A percentile compares a stretch with the other conserved stretches of the same genome.
phyloP scores from a whole-genome alignment of 1,139 yeast genomes.

The Magnusiomyces ingens region DNA sequence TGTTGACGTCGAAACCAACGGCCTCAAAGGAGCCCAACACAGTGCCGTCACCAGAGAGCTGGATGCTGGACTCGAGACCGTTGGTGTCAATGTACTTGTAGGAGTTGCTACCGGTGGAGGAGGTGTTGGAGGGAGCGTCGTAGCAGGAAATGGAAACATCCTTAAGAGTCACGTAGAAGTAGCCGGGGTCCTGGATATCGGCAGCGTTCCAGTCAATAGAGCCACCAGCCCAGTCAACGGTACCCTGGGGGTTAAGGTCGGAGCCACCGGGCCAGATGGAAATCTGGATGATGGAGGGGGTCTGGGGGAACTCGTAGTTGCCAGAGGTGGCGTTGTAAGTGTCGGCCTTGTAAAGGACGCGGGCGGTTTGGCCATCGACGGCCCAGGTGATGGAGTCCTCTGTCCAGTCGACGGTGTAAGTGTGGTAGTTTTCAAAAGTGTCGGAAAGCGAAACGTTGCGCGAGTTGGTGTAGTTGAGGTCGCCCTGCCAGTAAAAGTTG shows the following conservation, averaged over 20 bases:
- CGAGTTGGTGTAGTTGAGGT: constrained; percentile 58
- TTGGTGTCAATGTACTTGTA: constrained; percentile 49
- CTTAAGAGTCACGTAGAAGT: constrained; percentile 61
- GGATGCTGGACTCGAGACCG: constrained; percentile 44
- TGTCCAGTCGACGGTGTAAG: constrained; percentile 77
- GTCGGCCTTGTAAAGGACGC: constrained; percentile 58
- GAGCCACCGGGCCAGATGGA: constrained; percentile 94
- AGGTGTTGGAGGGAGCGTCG: constrained; percentile 53
- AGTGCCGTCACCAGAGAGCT: constrained; percentile 54
- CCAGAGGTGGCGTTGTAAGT: constrained; percentile 63
- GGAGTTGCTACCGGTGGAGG: constrained; percentile 45
- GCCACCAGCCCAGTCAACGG: constrained; percentile 94
- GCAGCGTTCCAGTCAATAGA: constrained; percentile 70
- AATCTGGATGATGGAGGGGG: constrained; percentile 79
- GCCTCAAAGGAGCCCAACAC: constrained; percentile 54
- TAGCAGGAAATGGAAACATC: constrained; percentile 58
- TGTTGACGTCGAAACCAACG: constrained; percentile 56
- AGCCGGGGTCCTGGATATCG: constrained; percentile 69
- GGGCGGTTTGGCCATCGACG: constrained; percentile 61
- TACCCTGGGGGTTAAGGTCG: constrained; percentile 58
- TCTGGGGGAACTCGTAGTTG: constrained; percentile 70
- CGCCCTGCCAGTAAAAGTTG: constrained; percentile 73
- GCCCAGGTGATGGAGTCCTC: constrained; percentile 68
- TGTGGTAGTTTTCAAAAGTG: constrained; percentile 66
- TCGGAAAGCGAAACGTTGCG: constrained; percentile 40